Evolutionary conservation across 768 basidiomycete genomes (phyloP), one percentile per base, ranked within the genome.

Genomic region (Boletus sp.): DNA sequence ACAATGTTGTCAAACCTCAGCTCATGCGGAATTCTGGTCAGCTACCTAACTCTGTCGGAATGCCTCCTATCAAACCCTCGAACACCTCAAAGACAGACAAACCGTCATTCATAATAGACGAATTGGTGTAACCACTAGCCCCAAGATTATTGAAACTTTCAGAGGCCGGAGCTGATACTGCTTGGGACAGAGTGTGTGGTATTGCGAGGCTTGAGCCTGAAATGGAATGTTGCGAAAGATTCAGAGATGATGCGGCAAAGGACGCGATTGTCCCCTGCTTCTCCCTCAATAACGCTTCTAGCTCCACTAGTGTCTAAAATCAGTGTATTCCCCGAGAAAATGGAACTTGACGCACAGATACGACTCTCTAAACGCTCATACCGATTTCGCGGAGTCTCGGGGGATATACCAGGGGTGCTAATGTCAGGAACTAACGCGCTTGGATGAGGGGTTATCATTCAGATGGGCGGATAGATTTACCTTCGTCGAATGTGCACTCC

Each of bases 401-500:
- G 58, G 5, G 70, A 58, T 24, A 73, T 67, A 1, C 68, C 54
- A 55, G 59, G 20, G 18, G 58, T 32, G 68, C 68, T 57, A 81
- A 79, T 40, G 74, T 70, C 40, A 15, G 54, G 42, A 46, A 78
- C 81, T 84, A 18, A 12, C 15, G 56, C n/a, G 20, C 20, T 50
- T 28, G 20, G 29, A 45, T 54, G n/a, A 57, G 48, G 33, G 33
- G 39, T 47, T 40, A 49, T 33, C 42, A 24, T 50, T 42, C 24
- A 44, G 29, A 41, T 18, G 35, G 15, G 35, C 47, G n/a, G 30
- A 59, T 45, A 50, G 50, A 44, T 53, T 47, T 64, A 85, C 86
- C 74, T 59, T 90, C 89, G 61, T 90, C 89, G 59, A 83, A 90
- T n/a, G 87, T 90, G 66, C 89, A 91, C 53, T 87, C 84, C 12